Conservation (phyloP, 805 yeast species). For the Groenewaldozyma salmanticensis region DNA sequence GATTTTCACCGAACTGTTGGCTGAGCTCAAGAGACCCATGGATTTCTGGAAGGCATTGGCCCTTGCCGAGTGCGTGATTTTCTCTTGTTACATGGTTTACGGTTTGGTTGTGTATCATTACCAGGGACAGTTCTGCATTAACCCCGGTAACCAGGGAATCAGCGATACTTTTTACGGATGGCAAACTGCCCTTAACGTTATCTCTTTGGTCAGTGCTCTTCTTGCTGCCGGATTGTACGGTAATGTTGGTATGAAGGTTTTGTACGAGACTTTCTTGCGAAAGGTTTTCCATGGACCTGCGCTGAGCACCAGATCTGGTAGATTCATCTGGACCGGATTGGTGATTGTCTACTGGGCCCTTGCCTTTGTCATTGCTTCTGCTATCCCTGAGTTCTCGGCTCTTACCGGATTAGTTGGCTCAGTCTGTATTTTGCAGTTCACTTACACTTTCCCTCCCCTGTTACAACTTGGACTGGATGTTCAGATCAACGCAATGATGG, state of each 20-base stretch:
- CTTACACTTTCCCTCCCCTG: constrained; percentile 35
- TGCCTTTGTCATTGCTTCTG: constrained; percentile 36
- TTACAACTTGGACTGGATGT: constrained; percentile 17
- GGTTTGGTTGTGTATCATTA: constrained; percentile 36
- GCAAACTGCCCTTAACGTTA: constrained; percentile 32
- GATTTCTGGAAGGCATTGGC: constrained; percentile 42
- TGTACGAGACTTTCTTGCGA: constrained; percentile 33
- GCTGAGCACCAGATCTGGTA: constrained; percentile 28
- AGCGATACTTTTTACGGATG: constrained; percentile 24
- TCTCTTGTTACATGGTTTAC: constrained; percentile 32
- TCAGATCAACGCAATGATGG: constrained; percentile 24
- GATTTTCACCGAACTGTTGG: constrained; percentile 38
- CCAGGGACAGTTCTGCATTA: constrained; percentile 37
- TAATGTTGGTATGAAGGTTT: constrained; percentile 38
- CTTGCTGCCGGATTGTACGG: constrained; percentile 39
- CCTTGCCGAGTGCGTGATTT: constrained; percentile 33
- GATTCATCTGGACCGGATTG: constrained; percentile 28
- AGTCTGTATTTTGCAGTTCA: constrained; percentile 36
- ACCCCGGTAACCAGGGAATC: constrained; percentile 39
- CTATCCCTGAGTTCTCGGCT: constrained; percentile 35
- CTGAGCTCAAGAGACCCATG: constrained; percentile 40
- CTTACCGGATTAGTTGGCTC: constrained; percentile 34
- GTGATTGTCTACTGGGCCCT: constrained; percentile 36
- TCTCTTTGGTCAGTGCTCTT: constrained; percentile 31
- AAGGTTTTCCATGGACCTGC: constrained; percentile 25